phyloP scores from a whole-genome alignment of 73 alveolate genomes.

The Stentor roeselii region DNA sequence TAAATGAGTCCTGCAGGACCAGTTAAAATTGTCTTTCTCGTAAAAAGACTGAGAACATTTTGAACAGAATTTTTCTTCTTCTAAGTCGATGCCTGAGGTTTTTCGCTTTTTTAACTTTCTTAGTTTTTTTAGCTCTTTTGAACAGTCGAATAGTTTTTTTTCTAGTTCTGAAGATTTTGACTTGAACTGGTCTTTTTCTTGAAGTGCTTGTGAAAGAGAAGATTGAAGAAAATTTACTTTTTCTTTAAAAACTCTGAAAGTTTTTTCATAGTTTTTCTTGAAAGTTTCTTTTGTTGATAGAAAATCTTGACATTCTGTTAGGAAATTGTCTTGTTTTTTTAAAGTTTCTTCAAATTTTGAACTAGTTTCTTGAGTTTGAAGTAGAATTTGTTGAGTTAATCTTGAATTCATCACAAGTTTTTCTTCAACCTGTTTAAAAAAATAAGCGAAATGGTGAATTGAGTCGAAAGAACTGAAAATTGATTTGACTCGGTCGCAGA shows the following conservation, averaged over 20 bases:
- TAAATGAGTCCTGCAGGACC: constrained; percentile 67
- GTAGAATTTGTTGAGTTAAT: not conserved
- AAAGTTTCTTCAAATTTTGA: not conserved
- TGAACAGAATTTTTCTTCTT: constrained; percentile 50
- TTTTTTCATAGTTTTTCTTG: constrained; percentile 6
- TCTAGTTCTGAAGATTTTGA: not conserved
- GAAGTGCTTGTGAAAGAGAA: not conserved
- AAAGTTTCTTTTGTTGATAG: not conserved
- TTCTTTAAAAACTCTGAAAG: not conserved
- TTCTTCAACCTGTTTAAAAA: not conserved
- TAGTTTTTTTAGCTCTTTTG: not conserved
- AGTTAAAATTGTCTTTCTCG: constrained; percentile 62
- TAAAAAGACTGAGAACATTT: constrained; percentile 52
- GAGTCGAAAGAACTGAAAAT: not conserved
- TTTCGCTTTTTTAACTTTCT: not conserved
- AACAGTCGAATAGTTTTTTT: not conserved
- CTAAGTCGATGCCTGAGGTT: not conserved
- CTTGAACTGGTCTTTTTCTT: not conserved
- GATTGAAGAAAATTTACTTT: not conserved
- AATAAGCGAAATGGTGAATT: not conserved
- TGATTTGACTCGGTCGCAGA: not conserved
- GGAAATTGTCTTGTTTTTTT: not conserved
- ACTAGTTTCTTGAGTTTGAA: not conserved
- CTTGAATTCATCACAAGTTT: not conserved
- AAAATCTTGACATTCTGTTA: not conserved